Evolutionary conservation across 2,329 filamentous ascomycete genomes (phyloP).

Genomic region (Pseudogymnoascus sp.): DNA sequence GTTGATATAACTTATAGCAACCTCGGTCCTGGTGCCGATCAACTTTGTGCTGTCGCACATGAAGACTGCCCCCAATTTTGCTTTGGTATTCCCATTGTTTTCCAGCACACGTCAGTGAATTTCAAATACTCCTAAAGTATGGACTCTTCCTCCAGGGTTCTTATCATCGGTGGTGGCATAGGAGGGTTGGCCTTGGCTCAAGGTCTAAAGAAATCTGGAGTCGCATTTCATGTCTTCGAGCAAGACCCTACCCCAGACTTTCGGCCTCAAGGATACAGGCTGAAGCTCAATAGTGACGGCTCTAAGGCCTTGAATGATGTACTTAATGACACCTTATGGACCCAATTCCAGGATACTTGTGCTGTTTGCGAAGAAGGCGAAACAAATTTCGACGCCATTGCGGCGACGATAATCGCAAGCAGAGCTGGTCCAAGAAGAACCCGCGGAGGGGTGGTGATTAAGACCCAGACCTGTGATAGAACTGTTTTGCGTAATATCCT

Average conservation of each 20-base stretch:
- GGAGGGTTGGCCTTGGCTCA: constrained; percentile 31
- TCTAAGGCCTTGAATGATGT: constrained; percentile 15
- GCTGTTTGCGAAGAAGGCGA: constrained; percentile 12
- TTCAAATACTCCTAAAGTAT: neutral
- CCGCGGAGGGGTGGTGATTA: constrained; percentile 8
- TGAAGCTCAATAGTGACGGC: constrained; percentile 25
- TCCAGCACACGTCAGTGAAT: neutral
- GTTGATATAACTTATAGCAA: neutral
- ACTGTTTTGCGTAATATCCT: constrained; percentile 28
- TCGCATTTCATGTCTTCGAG: constrained; percentile 32
- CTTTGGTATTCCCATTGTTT: neutral
- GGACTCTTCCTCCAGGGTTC: constrained; percentile 14
- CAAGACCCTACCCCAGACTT: constrained; percentile 25
- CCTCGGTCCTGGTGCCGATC: neutral
- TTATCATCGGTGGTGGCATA: constrained; percentile 31
- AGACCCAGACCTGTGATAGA: constrained; percentile 22
- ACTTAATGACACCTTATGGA: constrained; percentile 15
- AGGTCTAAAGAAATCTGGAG: constrained; percentile 27
- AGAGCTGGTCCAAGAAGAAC: neutral
- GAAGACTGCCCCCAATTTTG: neutral
- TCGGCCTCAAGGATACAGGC: constrained; percentile 31
- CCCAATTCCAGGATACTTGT: constrained; percentile 18
- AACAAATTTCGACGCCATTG: constrained; percentile 14
- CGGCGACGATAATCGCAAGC: constrained; percentile 7
- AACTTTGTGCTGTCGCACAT: neutral